phyloP scores from a whole-genome alignment of 495 filamentous ascomycete species.

The Penicillium soppii region DNA sequence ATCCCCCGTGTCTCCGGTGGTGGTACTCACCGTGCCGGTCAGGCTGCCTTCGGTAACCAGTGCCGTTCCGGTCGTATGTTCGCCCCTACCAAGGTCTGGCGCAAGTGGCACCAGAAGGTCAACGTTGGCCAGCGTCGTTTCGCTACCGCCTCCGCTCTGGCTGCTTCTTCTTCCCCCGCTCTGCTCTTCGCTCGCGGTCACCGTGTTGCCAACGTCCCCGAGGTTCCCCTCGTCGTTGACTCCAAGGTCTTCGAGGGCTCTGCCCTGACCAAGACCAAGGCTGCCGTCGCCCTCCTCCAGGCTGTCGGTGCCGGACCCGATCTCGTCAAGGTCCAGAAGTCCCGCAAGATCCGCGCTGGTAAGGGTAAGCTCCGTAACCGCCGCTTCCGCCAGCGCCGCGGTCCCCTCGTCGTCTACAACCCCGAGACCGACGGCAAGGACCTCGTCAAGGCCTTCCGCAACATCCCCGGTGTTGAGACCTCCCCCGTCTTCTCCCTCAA shows the following conservation, averaged over 20 bases:
- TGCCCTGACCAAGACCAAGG: constrained; percentile 82
- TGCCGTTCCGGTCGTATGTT: constrained; percentile 99
- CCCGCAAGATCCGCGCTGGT: constrained; percentile 91
- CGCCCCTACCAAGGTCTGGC: constrained; percentile 99
- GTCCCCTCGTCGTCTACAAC: constrained; percentile 95
- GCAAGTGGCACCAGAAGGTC: constrained; percentile 99
- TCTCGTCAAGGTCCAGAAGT: constrained; percentile 88
- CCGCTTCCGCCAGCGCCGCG: constrained; percentile 94
- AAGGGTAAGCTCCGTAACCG: constrained; percentile 97
- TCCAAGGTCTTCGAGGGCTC: constrained; percentile 77
- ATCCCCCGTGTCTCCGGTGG: constrained; percentile 99
- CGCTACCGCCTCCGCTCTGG: constrained; percentile 93
- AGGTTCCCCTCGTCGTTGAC: constrained; percentile 95
- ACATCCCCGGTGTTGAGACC: constrained; percentile 97
- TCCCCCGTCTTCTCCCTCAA: constrained; percentile 92
- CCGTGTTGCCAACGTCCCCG: constrained; percentile 85
- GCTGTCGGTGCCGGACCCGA: constrained; percentile 87
- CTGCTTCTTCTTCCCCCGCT: constrained; percentile 90
- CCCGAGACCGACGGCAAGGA: constrained; percentile 89
- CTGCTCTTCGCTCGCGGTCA: constrained; percentile 96
- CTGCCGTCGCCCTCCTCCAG: constrained; percentile 81
- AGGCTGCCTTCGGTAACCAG: constrained; percentile 99
- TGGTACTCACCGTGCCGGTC: constrained; percentile 99
- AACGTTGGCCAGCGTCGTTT: constrained; percentile 97
- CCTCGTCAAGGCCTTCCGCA: constrained; percentile 90